These are phyloP conservation scores for Xerocomus minutiporus DNA, from an alignment of 1,284 basidiomycete species.

Conservation along the genomic window DNA sequence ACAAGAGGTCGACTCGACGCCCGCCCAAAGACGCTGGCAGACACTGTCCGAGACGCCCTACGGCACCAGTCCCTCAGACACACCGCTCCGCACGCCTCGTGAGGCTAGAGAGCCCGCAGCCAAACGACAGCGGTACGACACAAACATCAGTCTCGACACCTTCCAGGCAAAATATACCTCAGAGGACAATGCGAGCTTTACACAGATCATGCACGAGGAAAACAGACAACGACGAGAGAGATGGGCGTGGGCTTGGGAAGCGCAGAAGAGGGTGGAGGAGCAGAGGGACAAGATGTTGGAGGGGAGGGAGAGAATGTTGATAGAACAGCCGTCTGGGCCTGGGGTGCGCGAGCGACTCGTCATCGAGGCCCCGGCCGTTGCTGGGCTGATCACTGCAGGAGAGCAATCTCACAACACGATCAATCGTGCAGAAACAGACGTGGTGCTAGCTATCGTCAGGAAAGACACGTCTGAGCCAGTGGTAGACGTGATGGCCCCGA, in stretches of 20 bases:
- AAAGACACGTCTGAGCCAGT: slow-evolving; percentile 29
- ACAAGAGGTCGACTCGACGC: slow-evolving; percentile 58
- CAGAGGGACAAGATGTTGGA: slow-evolving; percentile 61
- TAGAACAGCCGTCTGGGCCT: slow-evolving; percentile 57
- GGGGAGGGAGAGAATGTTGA: slow-evolving; percentile 59
- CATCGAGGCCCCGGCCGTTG: slow-evolving; percentile 54
- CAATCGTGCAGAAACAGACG: too few relatives aligned
- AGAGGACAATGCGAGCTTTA: slow-evolving; percentile 94
- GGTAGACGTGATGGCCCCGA: slow-evolving; percentile 70
- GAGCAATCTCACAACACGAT: background rate
- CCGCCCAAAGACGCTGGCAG: slow-evolving; percentile 41
- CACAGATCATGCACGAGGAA: slow-evolving; percentile 83
- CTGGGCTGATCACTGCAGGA: slow-evolving; percentile 51
- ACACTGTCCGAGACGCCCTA: slow-evolving; percentile 67
- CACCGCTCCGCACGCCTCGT: slow-evolving; percentile 50
- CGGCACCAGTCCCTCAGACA: slow-evolving; percentile 56
- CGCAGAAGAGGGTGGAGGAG: slow-evolving; percentile 72
- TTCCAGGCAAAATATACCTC: slow-evolving; percentile 92
- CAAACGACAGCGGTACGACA: slow-evolving; percentile 59
- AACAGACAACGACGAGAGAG: slow-evolving; percentile 74
- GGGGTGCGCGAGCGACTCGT: slow-evolving; percentile 64
- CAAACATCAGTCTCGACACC: slow-evolving; percentile 64
- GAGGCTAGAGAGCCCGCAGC: slow-evolving; percentile 37
- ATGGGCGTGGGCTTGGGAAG: slow-evolving; percentile 89
- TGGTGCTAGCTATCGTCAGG: slow-evolving; percentile 4